Evolutionary conservation across 768 basidiomycete species (phyloP), one percentile per base, ranked within the genome.

Genomic region (Mycena latifolia): DNA sequence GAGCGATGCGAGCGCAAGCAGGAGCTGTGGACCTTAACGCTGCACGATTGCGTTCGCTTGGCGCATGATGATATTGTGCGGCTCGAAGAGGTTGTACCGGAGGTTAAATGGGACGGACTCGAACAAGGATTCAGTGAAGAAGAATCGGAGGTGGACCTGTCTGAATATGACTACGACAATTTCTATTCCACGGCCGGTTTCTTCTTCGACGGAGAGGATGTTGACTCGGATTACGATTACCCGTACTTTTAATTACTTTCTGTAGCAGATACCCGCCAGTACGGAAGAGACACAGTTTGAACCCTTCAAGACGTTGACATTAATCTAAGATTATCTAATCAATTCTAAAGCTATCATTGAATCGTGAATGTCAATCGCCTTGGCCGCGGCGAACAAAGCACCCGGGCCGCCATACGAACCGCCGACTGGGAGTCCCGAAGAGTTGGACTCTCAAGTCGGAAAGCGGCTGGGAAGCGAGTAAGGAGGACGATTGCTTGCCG

Each of bases 51-150:
- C 67, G 69, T 25, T 15, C 60, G 62, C 22, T 29, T 80, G 28
- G 31, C 28, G 4, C 31, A 61, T 4, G 69, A 72, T 0, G 67
- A 74, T 22, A 72, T 82, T 17, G 63, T 68, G 17, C 8, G 50
- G n/a, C 55, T 81, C n/a, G 47, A 67, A 52, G 69, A 76, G 31
- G 61, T 79, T 33, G 77, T 80, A 10, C 61, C 67, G 18, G 71
- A 76, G 28, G 75, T 81, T n/a, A 61, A 66, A 1, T 82, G 81
- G 81, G 81, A 82, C 63, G 74, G 60, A 17, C 22, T 74, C 22
- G 77, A 76, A 31, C 64, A 56, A 11, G 75, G 73, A 5, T 70
- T 69, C 57, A 70, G 62, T 27, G 71, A 72, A 5, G 75, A 77
- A 7, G 72, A 70, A 22, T 65, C 57, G 28, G 64, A 65, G 0